Evolutionary conservation across 129 eudicot genomes (phyloP).

Genomic region (Logfia minima): DNA sequence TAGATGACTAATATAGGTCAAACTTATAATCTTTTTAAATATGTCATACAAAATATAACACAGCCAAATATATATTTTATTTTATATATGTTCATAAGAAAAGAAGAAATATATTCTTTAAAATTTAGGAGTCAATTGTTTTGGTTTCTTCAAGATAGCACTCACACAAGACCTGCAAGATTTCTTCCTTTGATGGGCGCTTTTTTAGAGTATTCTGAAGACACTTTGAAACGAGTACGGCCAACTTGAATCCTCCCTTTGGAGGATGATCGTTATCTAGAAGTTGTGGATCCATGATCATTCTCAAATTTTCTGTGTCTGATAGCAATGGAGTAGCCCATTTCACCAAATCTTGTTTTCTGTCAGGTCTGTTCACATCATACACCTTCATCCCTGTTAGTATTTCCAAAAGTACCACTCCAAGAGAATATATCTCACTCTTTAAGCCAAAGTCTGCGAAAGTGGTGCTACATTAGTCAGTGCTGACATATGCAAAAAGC

Average conservation of each 20-base stretch:
- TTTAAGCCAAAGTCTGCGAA: constrained; percentile 22
- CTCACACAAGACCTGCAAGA: constrained; percentile 10
- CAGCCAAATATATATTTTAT: too few species aligned
- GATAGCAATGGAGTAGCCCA: constrained; percentile 33
- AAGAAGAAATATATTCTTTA: background rate
- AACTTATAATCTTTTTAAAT: too few species aligned
- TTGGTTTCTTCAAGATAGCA: constrained; percentile 12
- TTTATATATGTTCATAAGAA: too few species aligned
- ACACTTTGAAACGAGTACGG: constrained; percentile 17
- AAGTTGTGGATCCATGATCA: constrained; percentile 30
- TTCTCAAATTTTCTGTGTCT: background rate
- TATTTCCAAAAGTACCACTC: constrained; percentile 40
- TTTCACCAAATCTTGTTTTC: constrained; percentile 28
- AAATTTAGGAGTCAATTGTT: background rate
- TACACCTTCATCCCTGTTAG: constrained; percentile 36
- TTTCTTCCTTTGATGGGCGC: constrained; percentile 28
- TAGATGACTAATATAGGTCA: too few species aligned
- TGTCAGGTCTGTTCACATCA: constrained; percentile 29
- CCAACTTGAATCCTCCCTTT: constrained; percentile 23
- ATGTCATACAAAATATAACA: too few species aligned
- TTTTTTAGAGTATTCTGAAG: background rate
- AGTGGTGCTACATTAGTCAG: background rate
- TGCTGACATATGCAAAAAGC: background rate
- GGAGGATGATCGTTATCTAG: background rate
- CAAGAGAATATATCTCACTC: constrained; percentile 44